Conservation (phyloP, 495 filamentous ascomycete species). For the Parathielavia hyrcaniae region DNA sequence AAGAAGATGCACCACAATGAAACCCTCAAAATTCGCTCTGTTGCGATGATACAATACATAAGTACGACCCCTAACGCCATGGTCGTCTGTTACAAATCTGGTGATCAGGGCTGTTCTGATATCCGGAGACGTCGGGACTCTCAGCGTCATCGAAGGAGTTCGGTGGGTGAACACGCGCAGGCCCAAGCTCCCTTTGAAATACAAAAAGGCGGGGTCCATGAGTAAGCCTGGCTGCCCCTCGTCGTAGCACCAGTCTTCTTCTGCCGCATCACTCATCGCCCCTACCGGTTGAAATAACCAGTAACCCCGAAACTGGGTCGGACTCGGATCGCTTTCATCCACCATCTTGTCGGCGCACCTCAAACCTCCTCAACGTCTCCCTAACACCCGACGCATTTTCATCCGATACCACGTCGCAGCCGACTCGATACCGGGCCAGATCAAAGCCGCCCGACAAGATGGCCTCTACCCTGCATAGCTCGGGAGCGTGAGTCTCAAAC, state of each 20-base stretch:
- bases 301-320: conserved; percentile 32
- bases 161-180: conserved; percentile 10
- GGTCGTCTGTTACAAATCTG: not conserved
- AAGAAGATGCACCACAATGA: no score
- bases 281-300: conserved; percentile 31
- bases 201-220: conserved; percentile 31
- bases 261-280: conserved; percentile 25
- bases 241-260: conserved; percentile 28
- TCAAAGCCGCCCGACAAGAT: conserved; percentile 34
- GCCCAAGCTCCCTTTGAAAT: conserved; percentile 19
- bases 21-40: no score
- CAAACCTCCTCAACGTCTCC: conserved; percentile 12
- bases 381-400: not conserved
- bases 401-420: not conserved
- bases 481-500: conserved; percentile 38
- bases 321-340: conserved; percentile 24
- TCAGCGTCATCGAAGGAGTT: conserved; percentile 1
- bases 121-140: conserved; percentile 22
- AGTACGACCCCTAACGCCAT: not conserved
- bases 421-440: not conserved
- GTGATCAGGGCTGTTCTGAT: conserved; percentile 1
- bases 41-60: not conserved
- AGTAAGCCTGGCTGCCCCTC: conserved; percentile 35
- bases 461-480: conserved; percentile 33
- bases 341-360: conserved; percentile 17